phyloP scores from a whole-genome alignment of 148 eudicot species.

The Spergularia marina region DNA sequence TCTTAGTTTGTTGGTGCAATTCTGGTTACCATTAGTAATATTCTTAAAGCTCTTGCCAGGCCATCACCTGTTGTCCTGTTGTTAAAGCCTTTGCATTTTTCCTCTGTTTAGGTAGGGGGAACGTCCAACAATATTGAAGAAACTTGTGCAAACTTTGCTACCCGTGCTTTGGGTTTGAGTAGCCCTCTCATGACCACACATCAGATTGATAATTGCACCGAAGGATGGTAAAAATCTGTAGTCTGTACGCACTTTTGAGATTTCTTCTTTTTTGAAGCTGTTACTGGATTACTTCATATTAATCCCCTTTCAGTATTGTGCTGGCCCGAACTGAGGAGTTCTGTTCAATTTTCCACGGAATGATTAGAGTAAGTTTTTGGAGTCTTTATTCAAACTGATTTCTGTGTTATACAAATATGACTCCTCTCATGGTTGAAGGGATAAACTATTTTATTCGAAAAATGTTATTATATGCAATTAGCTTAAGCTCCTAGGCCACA shows the following conservation, averaged over 20 bases:
- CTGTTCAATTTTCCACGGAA: conserved; percentile 76
- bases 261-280: background rate
- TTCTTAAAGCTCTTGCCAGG: background rate
- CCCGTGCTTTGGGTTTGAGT: conserved; percentile 77
- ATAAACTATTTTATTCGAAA: background rate
- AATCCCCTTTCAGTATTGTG: conserved; percentile 64
- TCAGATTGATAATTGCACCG: conserved; percentile 97
- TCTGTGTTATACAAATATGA: background rate
- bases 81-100: background rate
- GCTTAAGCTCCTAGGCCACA: background rate
- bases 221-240: conserved; percentile 71
- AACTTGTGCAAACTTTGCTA: conserved; percentile 86
- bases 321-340: conserved; percentile 78
- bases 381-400: background rate
- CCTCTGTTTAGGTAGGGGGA: conserved; percentile 73
- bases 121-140: conserved; percentile 95
- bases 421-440: background rate
- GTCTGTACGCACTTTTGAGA: background rate
- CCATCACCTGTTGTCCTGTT: background rate
- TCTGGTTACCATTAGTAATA: background rate
- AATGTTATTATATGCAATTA: background rate
- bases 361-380: conserved; percentile 66
- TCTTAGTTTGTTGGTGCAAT: background rate
- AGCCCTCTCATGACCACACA: conserved; percentile 79
- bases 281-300: conserved; percentile 3